Base-by-base conservation (phyloP, 352 stramenopile species). In the Pythium coloratum region DNA sequence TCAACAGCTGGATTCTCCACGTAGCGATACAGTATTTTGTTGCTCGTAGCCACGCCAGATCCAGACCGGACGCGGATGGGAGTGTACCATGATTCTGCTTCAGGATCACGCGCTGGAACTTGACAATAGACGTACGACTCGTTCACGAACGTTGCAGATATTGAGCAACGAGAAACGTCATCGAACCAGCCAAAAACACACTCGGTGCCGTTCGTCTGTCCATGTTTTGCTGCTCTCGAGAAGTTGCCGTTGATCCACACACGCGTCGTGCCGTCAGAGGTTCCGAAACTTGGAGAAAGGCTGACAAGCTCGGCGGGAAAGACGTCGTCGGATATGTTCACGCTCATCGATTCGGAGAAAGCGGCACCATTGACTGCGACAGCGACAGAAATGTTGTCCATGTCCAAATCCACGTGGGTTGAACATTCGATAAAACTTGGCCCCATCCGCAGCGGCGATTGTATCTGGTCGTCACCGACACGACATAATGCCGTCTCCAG, bases 221-320 rank as follows among this genome's bases (percentile, higher is more conserved):
- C 46, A 32, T 9, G 2, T 3, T 28, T 24, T 2, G 30, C 20
- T 14, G 6, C 13, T 5, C 46, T 1, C 20, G 46, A 53, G 20
- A 32, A 53, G 8, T 53, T 14, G 3, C 46, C n/a, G 3, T 60
- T 74, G 71, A 86, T 16, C 79, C 79, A 62, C 81, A 73, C 7
- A 78, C 46, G 32, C 77, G 42, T 67, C 9, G 30, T 33, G 6
- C 50, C 50, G 9, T 60, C 20, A 6, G 30, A 14, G 5, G 50
- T 3, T n/a, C 68, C 62, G 50, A 74, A 67, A 1, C 51, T 16
- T 3, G 68, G 62, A 50, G 32, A 59, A 8, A 71, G 30, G 9
- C 13, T 10, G 7, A 53, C 4, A 7, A 71, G 32, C 44, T 34
- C 18, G 4, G 51, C 5, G 9, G 58, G 40, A 1, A 66, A 18